These are phyloP conservation scores for Dryas octopetala DNA, from an alignment of 306 rosid genomes.

Conservation along the genomic window DNA sequence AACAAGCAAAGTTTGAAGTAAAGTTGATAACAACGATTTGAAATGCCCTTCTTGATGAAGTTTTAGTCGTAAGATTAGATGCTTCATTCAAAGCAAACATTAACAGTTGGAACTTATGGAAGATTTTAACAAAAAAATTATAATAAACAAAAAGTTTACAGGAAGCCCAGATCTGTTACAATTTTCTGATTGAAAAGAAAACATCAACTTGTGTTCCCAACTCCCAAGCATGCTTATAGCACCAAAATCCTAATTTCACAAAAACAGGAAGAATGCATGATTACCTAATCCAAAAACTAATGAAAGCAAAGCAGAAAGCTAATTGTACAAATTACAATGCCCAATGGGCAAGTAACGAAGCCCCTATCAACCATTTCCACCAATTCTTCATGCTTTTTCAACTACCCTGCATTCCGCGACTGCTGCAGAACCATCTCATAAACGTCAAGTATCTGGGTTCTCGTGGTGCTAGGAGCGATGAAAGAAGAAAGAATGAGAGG, in stretches of 20 bases:
- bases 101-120: too few relatives aligned
- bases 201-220: background rate
- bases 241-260: background rate
- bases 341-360: conserved; percentile 55
- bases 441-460: background rate
- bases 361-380: conserved; percentile 92
- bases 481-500: too few relatives aligned
- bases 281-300: background rate
- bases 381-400: conserved; percentile 85
- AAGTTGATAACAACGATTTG: too few relatives aligned
- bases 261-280: background rate
- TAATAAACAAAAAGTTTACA: background rate
- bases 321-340: conserved; percentile 25
- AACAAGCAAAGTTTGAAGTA: too few relatives aligned
- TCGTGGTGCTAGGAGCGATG: too few relatives aligned
- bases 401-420: conserved; percentile 83
- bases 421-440: conserved; percentile 71
- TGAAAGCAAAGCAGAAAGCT: background rate
- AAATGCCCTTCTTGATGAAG: too few relatives aligned
- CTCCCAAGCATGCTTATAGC: background rate
- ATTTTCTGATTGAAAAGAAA: background rate
- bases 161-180: conserved; percentile 6
- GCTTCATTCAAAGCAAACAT: too few relatives aligned
- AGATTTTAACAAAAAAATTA: too few relatives aligned
- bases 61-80: too few relatives aligned